Base-by-base conservation (phyloP, 306 rosid species). In the Boehmeria nivea region DNA sequence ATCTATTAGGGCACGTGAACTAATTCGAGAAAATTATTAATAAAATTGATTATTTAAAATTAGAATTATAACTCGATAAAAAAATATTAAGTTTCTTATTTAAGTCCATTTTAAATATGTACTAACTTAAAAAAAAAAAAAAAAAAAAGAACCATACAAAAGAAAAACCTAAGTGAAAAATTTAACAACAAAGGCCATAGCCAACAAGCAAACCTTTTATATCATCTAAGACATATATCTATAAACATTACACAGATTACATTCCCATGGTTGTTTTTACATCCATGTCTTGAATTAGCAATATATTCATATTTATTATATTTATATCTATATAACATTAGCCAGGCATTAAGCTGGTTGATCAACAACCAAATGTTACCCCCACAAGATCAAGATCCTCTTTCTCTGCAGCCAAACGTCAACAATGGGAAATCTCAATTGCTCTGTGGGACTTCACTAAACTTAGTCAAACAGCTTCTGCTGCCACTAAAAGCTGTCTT, bases 281-380 rank as follows among this genome's bases (percentile, higher is more conserved):
- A 74, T 75, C 82, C 72, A 66, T 70, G 77, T 70, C 77, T 75
- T 76, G 72, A 67, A 83, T 79, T 81, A 86, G 87, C 75, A 63
- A 77, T 64, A 75, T 57, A 67, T 63, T n/a, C n/a, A n/a, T n/a
- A 64, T 53, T 1, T 9, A 3, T 6, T n/a, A 34, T 54, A 50
- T 50, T 10, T 64, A 78, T 61, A 73, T 54, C 59, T 63, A 65
- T 59, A n/a, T 28, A 8, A 46, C 77, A 89, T 75, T 84, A 71
- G 81, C 67, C 61, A 80, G 69, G 66, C 61, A 70, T 68, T 58
- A 26, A 63, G 74, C 75, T 69, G 71, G 68, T 72, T 42, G 83
- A 61, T 63, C 63, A 75, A 74, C 72, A 72, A 77, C 62, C 67
- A 64, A 43, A 56, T 48, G 77, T 65, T 75, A 71, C 67, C 54